These are phyloP conservation scores for Multifurca ochricompacta DNA, from an alignment of 768 basidiomycete species.

Conservation along the genomic window DNA sequence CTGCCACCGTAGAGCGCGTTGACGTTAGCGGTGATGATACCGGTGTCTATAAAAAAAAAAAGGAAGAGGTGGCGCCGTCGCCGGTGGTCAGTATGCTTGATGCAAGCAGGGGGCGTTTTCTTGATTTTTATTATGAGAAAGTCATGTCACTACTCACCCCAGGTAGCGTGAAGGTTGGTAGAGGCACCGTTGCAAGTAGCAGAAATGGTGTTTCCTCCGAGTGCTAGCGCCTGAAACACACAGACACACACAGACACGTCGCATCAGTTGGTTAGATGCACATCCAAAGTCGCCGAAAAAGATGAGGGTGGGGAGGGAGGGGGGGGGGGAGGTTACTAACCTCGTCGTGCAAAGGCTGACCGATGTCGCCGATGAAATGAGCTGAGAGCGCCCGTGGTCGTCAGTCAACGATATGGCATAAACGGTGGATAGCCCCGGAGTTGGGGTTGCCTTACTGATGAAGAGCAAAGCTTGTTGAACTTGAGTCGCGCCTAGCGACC, in stretches of 20 bases:
- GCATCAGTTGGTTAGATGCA: not conserved
- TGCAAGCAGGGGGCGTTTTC: too few species aligned
- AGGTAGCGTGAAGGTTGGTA: conserved; percentile 37
- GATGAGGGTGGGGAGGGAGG: too few species aligned
- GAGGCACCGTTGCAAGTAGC: conserved; percentile 33
- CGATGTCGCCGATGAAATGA: conserved; percentile 40
- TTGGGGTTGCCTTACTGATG: conserved; percentile 31
- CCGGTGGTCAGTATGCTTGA: too few species aligned
- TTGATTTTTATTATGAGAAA: too few species aligned
- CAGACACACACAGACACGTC: too few species aligned
- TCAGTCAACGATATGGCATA: not conserved
- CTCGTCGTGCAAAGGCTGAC: conserved; percentile 44
- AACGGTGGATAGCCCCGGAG: too few species aligned
- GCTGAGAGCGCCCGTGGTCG: not conserved
- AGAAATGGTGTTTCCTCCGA: conserved; percentile 39
- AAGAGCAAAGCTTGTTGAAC: conserved; percentile 47
- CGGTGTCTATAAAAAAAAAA: conserved; percentile 12
- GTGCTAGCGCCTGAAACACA: conserved; percentile 26
- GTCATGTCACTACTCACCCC: not conserved
- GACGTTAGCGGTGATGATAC: conserved; percentile 22
- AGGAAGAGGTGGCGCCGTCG: too few species aligned
- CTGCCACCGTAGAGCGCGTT: conserved; percentile 21
- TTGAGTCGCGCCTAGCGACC: conserved; percentile 34
- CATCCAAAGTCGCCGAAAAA: not conserved
- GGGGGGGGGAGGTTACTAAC: too few species aligned